Conservation (phyloP, 1,284 basidiomycete species). For the Hortiboletus rubellus region DNA sequence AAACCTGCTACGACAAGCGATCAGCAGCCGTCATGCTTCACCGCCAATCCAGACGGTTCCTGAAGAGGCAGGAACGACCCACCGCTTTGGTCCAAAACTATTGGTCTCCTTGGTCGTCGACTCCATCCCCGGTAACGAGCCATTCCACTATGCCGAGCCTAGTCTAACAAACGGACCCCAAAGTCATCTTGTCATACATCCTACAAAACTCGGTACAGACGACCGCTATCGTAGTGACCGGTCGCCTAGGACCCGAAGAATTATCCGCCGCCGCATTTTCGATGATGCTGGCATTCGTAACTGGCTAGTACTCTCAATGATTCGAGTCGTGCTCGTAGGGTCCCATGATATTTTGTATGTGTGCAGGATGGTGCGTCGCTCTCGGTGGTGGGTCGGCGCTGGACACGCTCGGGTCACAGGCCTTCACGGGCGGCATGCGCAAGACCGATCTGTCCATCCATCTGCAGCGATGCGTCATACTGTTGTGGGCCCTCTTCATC, state of each 20-base stretch:
- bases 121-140: conserved; percentile 52
- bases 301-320: conserved; percentile 55
- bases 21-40: conserved; percentile 9
- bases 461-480: conserved; percentile 63
- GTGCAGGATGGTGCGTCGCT: conserved; percentile 69
- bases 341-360: conserved; percentile 49
- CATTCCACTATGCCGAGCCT: neutral
- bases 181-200: conserved; percentile 64
- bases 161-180: conserved; percentile 1
- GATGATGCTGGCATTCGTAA: conserved; percentile 74
- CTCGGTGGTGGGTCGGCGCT: conserved; percentile 76
- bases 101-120: conserved; percentile 51
- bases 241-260: conserved; percentile 65
- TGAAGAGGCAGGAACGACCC: conserved; percentile 23
- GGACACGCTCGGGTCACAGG: conserved; percentile 74
- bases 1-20: conserved; percentile 3
- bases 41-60: conserved; percentile 15
- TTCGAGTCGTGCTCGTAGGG: conserved; percentile 34
- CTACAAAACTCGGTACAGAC: conserved; percentile 75
- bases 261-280: conserved; percentile 71
- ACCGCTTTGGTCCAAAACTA: conserved; percentile 32
- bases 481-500: conserved; percentile 62
- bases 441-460: conserved; percentile 66
- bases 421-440: conserved; percentile 61
- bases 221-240: conserved; percentile 58